Evolutionary conservation across 805 yeast species (phyloP).

Genomic region (Kazachstania bromeliacearum): DNA sequence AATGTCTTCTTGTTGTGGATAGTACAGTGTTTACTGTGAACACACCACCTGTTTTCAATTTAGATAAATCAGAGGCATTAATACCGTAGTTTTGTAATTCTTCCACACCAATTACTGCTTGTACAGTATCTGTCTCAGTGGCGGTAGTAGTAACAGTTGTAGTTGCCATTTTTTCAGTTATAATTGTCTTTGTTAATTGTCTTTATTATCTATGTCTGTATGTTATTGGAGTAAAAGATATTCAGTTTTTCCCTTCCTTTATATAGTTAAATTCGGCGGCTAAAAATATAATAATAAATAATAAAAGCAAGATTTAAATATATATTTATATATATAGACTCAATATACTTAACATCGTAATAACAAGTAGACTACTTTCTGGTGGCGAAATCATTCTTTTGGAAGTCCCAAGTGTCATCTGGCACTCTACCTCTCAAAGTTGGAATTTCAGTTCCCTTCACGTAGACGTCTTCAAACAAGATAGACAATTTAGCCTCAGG

Average conservation of each 20-base stretch:
- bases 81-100: constrained; percentile 59
- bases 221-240: no score
- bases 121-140: constrained; percentile 16
- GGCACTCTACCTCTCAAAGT: constrained; percentile 93
- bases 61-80: constrained; percentile 60
- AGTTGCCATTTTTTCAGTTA: not conserved
- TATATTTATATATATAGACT: no score
- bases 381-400: constrained; percentile 36
- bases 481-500: constrained; percentile 94
- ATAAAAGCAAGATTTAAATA: no score
- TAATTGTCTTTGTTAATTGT: not conserved
- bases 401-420: constrained; percentile 86
- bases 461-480: constrained; percentile 93
- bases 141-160: constrained; percentile 10
- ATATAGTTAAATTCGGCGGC: no score
- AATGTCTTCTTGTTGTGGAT: constrained; percentile 54
- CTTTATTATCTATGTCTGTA: no score
- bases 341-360: no score
- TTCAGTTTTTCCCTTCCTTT: no score
- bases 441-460: constrained; percentile 87
- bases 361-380: no score
- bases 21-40: constrained; percentile 51
- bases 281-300: no score
- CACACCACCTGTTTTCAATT: constrained; percentile 57
- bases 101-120: constrained; percentile 33